Base-by-base conservation (phyloP, 768 basidiomycete genomes). In the Pulveroboletus frians region DNA sequence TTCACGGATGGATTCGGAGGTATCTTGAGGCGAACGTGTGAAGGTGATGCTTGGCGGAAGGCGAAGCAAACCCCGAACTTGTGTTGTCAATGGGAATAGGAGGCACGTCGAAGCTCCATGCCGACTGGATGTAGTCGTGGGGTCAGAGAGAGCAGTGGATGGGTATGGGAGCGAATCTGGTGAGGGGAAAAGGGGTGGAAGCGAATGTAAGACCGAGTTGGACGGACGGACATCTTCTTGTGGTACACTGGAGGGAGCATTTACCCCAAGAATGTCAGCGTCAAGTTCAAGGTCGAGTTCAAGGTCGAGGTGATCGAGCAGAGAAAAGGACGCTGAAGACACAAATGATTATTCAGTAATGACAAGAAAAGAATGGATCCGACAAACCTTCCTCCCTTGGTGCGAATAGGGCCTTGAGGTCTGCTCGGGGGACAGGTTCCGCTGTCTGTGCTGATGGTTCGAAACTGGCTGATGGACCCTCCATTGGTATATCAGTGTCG, bases 221-320 rank as follows among this genome's bases (percentile, higher is more conserved):
- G 40, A 7, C 2, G 8, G 15, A 31, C 14, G 39, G 7, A 9
- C 26, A 21, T 50, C 40, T 9, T 43, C 40, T 18, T 43, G 50
- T 8, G 38, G 23, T 50, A 43, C 36, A 39, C 47, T 46, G 0
- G 58, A 32, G 4, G 56, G 66, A 34, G 59, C 54, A 23, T 44
- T 38, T 18, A 56, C 46, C 17, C 63, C 64, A 37, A 65, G 58
- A 26, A 77, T 49, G 32, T 80, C 79, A n/a, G 79, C 76, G 44
- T 86, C 84, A 14, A 86, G 70, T 41, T 85, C 85, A 29, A 83
- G 71, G 51, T 90, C 88, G 18, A 90, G 71, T 42, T 87, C 82
- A 27, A 90, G 77, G 48, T 88, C 82, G 31, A 91, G 77, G 53
- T 89, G 82, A 0, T 76, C 77, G 4, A 90, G 72, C n/a, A 91